Evolutionary conservation across 257 asterid species (phyloP).

Genomic region (Solanum ossicruentum): DNA sequence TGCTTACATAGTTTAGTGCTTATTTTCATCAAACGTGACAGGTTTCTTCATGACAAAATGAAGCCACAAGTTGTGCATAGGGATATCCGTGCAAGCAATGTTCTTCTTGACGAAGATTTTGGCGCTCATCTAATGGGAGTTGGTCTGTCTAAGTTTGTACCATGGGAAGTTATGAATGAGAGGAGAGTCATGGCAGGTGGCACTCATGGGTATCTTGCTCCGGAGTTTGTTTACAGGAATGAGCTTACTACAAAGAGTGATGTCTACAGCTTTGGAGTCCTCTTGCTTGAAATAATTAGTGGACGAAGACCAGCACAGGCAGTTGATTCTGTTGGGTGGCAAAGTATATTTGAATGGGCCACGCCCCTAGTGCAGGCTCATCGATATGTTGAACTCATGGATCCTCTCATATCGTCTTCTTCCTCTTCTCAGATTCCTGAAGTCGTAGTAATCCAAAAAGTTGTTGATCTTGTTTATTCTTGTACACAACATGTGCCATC

Average conservation of each 20-base stretch:
- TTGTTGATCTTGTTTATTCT: conserved; percentile 89
- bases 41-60: conserved; percentile 97
- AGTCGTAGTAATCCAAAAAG: conserved; percentile 66
- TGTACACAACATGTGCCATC: conserved; percentile 98
- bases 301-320: conserved; percentile 97
- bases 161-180: conserved; percentile 98
- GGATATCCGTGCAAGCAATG: conserved; percentile 87
- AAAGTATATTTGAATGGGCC: conserved; percentile 99
- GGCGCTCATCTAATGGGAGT: conserved; percentile 97
- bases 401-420: conserved; percentile 65
- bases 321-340: conserved; percentile 95
- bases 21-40: conserved; percentile 10
- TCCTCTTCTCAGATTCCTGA: conserved; percentile 74
- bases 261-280: conserved; percentile 98
- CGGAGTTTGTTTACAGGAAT: conserved; percentile 85
- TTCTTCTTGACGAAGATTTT: conserved; percentile 90
- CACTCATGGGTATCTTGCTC: conserved; percentile 97
- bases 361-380: conserved; percentile 89
- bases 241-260: conserved; percentile 97
- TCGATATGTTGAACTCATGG: conserved; percentile 74
- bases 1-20: background rate
- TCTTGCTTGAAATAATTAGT: conserved; percentile 76
- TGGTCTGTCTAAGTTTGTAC: conserved; percentile 87
- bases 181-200: conserved; percentile 97
- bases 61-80: conserved; percentile 98